These are phyloP conservation scores for Colletotrichum camelliae DNA, from an alignment of 2,329 filamentous ascomycete genomes.

Conservation along the genomic window DNA sequence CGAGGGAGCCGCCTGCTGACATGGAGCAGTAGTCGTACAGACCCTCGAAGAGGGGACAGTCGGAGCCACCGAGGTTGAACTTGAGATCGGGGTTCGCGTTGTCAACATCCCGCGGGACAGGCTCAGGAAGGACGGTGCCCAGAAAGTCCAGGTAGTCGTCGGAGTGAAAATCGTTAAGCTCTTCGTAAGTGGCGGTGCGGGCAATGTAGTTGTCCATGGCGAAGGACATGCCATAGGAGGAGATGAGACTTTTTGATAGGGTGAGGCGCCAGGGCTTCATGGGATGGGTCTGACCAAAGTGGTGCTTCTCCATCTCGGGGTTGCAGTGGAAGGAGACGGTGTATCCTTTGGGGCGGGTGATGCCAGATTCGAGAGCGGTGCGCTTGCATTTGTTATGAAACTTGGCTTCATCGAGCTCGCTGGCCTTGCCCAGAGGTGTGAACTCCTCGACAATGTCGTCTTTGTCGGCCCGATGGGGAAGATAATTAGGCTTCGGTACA, in stretches of 20 bases:
- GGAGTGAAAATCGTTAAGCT: constrained; percentile 86
- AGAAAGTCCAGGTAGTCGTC: constrained; percentile 92
- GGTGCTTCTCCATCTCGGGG: constrained; percentile 91
- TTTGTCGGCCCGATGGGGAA: constrained; percentile 58
- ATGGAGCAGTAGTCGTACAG: constrained; percentile 95
- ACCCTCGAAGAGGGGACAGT: constrained; percentile 96
- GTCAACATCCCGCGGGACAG: constrained; percentile 69
- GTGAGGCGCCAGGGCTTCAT: constrained; percentile 99
- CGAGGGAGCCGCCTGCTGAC: constrained; percentile 88
- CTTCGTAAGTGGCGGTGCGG: constrained; percentile 83
- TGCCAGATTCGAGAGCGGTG: constrained; percentile 66
- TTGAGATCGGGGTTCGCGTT: constrained; percentile 67
- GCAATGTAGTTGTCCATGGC: constrained; percentile 95
- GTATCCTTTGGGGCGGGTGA: constrained; percentile 83
- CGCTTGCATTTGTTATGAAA: constrained; percentile 64
- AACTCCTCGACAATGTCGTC: constrained; percentile 61
- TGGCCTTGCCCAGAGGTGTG: constrained; percentile 54
- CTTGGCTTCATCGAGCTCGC: constrained; percentile 60
- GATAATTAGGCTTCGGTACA: constrained; percentile 64
- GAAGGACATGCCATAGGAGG: constrained; percentile 93
- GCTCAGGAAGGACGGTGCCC: constrained; percentile 70
- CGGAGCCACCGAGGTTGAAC: constrained; percentile 88
- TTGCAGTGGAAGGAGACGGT: constrained; percentile 96
- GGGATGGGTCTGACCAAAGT: constrained; percentile 95
- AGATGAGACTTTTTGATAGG: constrained; percentile 91